A percentile compares a stretch with the other conserved stretches of the same genome.
Conservation (phyloP, 2,329 filamentous ascomycete species). For the Neonectria sp. region DNA sequence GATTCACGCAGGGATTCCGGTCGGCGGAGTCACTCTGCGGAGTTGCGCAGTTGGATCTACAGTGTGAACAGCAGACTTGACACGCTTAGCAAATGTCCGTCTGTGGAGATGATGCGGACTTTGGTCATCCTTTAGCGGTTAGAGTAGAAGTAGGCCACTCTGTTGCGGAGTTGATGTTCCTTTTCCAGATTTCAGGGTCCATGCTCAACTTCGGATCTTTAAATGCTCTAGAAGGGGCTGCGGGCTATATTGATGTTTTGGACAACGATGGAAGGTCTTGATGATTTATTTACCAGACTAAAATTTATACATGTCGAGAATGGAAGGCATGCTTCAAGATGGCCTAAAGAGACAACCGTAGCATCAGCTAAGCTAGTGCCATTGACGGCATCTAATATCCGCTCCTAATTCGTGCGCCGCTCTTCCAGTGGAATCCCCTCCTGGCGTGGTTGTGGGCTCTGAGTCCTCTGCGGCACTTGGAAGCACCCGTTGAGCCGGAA, state of each 20-base stretch:
- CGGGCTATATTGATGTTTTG: neutral
- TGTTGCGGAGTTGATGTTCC: too few species aligned
- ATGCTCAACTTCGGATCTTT: too few species aligned
- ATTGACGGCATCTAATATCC: neutral
- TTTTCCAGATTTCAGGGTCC: too few species aligned
- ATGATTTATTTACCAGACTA: neutral
- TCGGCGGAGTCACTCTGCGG: too few species aligned
- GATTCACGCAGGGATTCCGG: too few species aligned
- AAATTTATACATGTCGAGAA: slow-evolving; percentile 19
- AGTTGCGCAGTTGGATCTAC: too few species aligned
- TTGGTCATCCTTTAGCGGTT: too few species aligned
- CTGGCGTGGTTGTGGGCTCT: neutral
- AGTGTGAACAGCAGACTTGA: too few species aligned
- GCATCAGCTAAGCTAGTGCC: neutral
- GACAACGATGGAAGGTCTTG: slow-evolving; percentile 9
- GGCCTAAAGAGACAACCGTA: neutral
- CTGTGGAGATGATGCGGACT: too few species aligned
- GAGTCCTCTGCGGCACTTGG: neutral
- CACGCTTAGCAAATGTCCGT: too few species aligned
- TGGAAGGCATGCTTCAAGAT: slow-evolving; percentile 11
- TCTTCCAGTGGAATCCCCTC: slow-evolving; percentile 32
- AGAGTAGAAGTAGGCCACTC: too few species aligned
- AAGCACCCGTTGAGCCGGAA: neutral
- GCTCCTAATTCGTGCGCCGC: slow-evolving; percentile 20
- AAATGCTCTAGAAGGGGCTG: too few species aligned